Evolutionary conservation across 2,329 filamentous ascomycete genomes (phyloP), one percentile per base, ranked within the genome.

Genomic region (Fusarium verticillioides): DNA sequence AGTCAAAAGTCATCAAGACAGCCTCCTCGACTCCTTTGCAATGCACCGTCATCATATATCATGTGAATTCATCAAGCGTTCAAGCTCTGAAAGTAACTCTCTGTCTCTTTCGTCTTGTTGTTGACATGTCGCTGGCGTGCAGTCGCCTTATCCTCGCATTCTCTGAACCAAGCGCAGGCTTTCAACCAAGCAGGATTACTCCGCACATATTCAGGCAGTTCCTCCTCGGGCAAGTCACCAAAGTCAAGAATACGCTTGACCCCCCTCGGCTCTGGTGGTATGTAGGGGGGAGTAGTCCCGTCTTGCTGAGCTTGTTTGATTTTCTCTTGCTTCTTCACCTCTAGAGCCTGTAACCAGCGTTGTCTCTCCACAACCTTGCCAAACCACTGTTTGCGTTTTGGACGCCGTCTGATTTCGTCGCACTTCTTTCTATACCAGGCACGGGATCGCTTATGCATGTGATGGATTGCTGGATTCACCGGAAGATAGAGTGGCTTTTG

Each of bases 381-480:
- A 52, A 88, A 86, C 71, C 86, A 86, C 9, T 78, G 80, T 71
- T 91, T 91, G 23, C 86, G 83, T 7, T 81, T 82, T 9, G 84
- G 85, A 4, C 89, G 85, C 4, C 78, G 78, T 43, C 79, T 75
- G 36, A 91, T 89, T 64, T 91, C 88, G 2, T 78, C 75, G 39
- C 84, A 81, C 67, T 90, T 91, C 21, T 79, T 77, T 19, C 74
- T 77, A 56, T 84, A 80, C 87, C 88, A 90, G 23, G 80, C 79
- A 8, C 83, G 75, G 1, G 85, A 83, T 49, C 83, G 82, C 4
- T 80, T 80, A 49, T 85, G 82, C 2, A 82, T 82, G 79, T 84
- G 86, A 58, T 88, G 85, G 4, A 86, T 82, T 4, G 84, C 84
- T 0, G 88, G 89, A 75, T 91, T 86, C 6, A 89, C 81, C 53